These are phyloP conservation scores for Capronia americana DNA, from an alignment of 2,329 filamentous ascomycete species.

Conservation along the genomic window DNA sequence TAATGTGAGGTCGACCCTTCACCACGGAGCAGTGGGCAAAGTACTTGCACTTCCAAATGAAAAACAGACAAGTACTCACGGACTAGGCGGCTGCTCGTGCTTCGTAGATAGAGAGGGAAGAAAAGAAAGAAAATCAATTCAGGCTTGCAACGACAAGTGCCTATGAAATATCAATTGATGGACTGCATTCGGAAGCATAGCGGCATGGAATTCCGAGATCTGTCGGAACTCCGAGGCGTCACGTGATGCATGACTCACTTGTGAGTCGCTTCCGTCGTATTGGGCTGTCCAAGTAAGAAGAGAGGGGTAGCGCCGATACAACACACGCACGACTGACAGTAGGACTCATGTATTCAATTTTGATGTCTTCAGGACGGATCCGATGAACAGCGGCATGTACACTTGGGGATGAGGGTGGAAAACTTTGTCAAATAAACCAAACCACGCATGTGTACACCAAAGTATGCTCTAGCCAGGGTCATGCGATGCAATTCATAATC, in stretches of 20 bases:
- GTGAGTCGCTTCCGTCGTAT: too few species aligned
- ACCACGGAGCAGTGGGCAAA: neutral
- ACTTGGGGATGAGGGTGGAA: neutral
- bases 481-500: constrained; percentile 28
- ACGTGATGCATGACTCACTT: too few species aligned
- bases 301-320: too few species aligned
- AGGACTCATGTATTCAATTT: constrained; percentile 1
- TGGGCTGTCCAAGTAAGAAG: too few species aligned
- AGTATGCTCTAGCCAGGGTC: constrained; percentile 16
- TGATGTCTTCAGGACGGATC: constrained; percentile 8
- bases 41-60: neutral
- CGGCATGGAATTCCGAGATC: too few species aligned
- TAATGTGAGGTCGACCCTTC: neutral
- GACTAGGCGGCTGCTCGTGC: neutral
- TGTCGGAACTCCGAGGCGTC: too few species aligned
- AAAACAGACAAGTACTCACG: neutral
- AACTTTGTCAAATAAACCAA: neutral
- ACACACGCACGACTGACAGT: neutral
- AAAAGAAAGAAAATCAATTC: neutral
- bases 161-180: neutral
- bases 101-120: neutral
- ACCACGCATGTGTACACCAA: constrained; percentile 3
- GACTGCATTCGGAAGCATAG: too few species aligned
- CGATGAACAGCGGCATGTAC: constrained; percentile 8
- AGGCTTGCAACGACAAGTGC: neutral